phyloP scores from a whole-genome alignment of 257 asterid species.

The Asclepias syriaca region DNA sequence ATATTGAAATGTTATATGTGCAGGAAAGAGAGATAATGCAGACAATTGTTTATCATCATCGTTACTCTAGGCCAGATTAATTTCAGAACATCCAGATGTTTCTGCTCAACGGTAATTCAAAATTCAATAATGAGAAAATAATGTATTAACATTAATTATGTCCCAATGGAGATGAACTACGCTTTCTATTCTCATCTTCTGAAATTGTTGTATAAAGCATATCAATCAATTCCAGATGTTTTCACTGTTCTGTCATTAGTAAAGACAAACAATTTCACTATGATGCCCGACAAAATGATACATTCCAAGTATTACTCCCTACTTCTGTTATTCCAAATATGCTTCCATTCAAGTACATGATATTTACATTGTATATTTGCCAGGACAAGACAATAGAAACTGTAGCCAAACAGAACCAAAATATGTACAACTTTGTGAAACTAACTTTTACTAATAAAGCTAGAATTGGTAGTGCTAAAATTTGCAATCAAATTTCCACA shows the following conservation, averaged over 20 bases:
- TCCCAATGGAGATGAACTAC: too few relatives aligned
- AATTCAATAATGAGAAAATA: too few relatives aligned
- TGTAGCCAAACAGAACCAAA: neutral
- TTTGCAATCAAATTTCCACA: neutral
- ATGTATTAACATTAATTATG: neutral
- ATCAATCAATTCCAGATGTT: neutral
- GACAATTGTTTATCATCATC: neutral
- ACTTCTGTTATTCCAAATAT: neutral
- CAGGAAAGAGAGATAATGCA: neutral
- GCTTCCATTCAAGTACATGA: neutral
- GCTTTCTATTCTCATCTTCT: neutral
- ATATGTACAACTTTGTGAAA: neutral
- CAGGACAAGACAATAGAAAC: neutral
- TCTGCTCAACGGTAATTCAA: too few relatives aligned
- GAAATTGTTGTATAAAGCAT: neutral
- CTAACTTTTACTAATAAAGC: neutral
- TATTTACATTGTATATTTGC: neutral
- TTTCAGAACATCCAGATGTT: too few relatives aligned
- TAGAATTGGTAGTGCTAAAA: neutral
- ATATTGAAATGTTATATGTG: neutral
- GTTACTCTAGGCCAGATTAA: neutral
- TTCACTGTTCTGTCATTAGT: neutral
- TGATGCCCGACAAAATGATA: neutral
- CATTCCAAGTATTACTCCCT: too few relatives aligned
- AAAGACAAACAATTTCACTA: neutral